phyloP scores from a whole-genome alignment of 805 yeast genomes.

The Wickerhamiella alocasiicola region DNA sequence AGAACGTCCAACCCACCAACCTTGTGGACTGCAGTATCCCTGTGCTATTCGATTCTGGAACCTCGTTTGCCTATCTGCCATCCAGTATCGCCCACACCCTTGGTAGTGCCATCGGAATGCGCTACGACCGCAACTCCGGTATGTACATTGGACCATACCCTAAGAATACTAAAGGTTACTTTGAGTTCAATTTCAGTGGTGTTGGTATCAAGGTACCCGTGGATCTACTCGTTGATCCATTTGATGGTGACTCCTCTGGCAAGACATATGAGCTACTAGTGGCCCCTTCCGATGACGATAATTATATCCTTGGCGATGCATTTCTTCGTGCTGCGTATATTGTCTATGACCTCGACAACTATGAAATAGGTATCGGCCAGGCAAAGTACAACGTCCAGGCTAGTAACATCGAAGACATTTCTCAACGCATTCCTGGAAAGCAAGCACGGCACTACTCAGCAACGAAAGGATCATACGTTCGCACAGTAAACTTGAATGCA shows the following conservation, averaged over 20 bases:
- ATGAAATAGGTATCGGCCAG: conserved; percentile 44
- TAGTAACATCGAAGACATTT: conserved; percentile 5
- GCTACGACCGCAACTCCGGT: conserved; percentile 2
- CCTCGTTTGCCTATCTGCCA: conserved; percentile 39
- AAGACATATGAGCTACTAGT: conserved; percentile 6
- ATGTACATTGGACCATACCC: conserved; percentile 12
- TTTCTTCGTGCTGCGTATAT: conserved; percentile 53
- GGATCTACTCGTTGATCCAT: conserved; percentile 12
- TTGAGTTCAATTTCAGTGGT: conserved; percentile 18
- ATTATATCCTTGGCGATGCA: conserved; percentile 48
- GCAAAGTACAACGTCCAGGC: conserved; percentile 21
- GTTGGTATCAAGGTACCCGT: conserved; percentile 12
- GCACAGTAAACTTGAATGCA: neutral
- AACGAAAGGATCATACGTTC: neutral
- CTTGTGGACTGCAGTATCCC: conserved; percentile 15
- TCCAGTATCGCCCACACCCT: conserved; percentile 12
- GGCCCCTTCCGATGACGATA: conserved; percentile 15
- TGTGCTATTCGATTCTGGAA: conserved; percentile 39
- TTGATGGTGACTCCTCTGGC: conserved; percentile 1
- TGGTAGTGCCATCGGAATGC: conserved; percentile 14
- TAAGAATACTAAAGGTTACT: conserved; percentile 6
- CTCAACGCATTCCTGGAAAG: conserved; percentile 1
- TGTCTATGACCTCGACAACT: conserved; percentile 51
- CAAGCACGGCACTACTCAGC: conserved; percentile 3
- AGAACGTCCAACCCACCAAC: neutral